phyloP scores from a whole-genome alignment of 1,284 basidiomycete species.

The Austroboletus niveus region DNA sequence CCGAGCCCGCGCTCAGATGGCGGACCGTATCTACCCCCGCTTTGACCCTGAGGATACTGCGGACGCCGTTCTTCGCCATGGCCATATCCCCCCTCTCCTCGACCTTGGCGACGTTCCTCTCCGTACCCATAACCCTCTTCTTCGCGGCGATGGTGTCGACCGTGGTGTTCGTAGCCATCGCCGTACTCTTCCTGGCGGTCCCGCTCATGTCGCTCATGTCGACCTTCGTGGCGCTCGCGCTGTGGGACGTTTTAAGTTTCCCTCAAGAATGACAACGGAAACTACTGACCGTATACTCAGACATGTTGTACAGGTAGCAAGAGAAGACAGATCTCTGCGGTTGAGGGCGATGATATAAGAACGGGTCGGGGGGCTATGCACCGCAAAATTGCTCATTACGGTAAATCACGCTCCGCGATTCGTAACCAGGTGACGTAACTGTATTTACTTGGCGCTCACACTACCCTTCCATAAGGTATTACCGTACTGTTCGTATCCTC shows the following conservation, averaged over 20 bases:
- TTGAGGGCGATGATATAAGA: too few relatives aligned
- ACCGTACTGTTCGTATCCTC: too few relatives aligned
- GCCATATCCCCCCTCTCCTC: neutral
- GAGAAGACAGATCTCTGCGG: too few relatives aligned
- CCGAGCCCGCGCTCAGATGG: neutral
- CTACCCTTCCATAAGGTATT: too few relatives aligned
- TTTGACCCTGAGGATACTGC: slow-evolving; percentile 2
- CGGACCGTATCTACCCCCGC: neutral
- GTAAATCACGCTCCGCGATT: too few relatives aligned
- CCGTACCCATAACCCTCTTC: slow-evolving; percentile 5
- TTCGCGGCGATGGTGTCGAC: neutral
- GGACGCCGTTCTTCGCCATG: neutral
- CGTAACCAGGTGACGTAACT: too few relatives aligned
- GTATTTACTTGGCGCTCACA: too few relatives aligned
- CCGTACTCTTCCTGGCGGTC: slow-evolving; percentile 1
- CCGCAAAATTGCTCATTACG: too few relatives aligned
- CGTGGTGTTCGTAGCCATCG: neutral
- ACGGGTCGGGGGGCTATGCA: too few relatives aligned
- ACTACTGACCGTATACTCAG: slow-evolving; percentile 10
- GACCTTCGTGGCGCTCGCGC: slow-evolving; percentile 12
- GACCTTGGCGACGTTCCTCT: neutral
- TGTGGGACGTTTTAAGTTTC: neutral
- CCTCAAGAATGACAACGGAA: neutral
- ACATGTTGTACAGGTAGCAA: slow-evolving; percentile 9
- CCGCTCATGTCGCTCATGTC: slow-evolving; percentile 11